phyloP scores from a whole-genome alignment of 2,329 filamentous ascomycete species.

The Botrytis tulipae region DNA sequence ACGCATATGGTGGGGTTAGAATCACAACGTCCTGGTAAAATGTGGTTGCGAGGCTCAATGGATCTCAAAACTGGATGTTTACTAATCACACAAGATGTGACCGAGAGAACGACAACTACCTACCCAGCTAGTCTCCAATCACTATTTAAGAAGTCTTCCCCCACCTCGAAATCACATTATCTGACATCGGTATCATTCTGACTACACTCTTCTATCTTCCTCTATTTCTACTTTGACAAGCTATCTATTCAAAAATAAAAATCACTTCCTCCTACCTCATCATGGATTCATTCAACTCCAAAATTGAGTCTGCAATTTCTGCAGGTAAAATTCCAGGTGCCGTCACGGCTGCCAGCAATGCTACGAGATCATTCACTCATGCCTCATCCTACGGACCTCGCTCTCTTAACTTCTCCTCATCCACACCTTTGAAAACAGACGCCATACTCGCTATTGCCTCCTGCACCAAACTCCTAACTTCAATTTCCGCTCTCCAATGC shows the following conservation, averaged over 20 bases:
- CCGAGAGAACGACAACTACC: neutral
- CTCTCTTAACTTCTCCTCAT: slow-evolving; percentile 42
- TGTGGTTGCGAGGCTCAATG: neutral
- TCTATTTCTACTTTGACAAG: neutral
- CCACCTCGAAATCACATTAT: neutral
- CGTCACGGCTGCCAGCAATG: slow-evolving; percentile 25
- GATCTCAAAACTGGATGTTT: neutral
- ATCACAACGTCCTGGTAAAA: neutral
- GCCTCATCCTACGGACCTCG: slow-evolving; percentile 33
- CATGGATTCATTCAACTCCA: slow-evolving; percentile 10
- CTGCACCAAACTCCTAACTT: slow-evolving; percentile 55
- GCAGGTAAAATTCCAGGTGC: slow-evolving; percentile 27
- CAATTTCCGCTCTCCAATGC: slow-evolving; percentile 54
- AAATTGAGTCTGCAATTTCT: neutral
- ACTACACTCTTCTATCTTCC: neutral
- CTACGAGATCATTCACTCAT: slow-evolving; percentile 41
- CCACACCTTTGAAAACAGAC: slow-evolving; percentile 58
- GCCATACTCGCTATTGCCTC: slow-evolving; percentile 60
- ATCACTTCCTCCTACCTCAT: neutral
- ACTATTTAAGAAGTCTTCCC: neutral
- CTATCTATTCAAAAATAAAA: neutral
- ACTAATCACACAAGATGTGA: neutral
- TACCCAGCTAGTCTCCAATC: neutral
- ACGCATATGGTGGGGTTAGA: neutral
- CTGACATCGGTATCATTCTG: neutral